A percentile compares a stretch with the other conserved stretches of the same genome.
These are phyloP conservation scores for Yamagishiella unicocca DNA, from an alignment of 139 green algal species.

Conservation along the genomic window DNA sequence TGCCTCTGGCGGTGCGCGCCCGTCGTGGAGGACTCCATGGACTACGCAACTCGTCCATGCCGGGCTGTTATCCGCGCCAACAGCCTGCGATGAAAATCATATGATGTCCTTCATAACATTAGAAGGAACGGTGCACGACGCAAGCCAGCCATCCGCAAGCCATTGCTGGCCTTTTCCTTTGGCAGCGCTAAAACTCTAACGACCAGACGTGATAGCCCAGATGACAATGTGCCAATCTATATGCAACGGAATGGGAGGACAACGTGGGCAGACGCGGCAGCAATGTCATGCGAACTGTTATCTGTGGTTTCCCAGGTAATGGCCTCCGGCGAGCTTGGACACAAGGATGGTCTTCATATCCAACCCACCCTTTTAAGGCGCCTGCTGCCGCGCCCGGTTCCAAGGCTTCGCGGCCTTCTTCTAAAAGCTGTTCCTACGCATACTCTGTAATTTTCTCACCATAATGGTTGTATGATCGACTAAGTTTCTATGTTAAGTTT, in stretches of 20 bases:
- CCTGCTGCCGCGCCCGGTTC: neutral
- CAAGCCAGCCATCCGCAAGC: too few species aligned
- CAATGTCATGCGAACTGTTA: too few species aligned
- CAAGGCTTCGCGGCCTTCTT: conserved; percentile 9
- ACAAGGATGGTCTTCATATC: too few species aligned
- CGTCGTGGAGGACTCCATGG: conserved; percentile 27
- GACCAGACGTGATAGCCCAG: too few species aligned
- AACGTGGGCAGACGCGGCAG: too few species aligned
- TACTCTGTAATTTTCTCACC: neutral
- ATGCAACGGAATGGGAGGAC: too few species aligned
- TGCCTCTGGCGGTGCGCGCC: neutral
- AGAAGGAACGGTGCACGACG: neutral
- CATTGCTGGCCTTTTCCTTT: neutral
- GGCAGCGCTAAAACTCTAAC: too few species aligned
- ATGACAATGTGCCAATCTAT: too few species aligned
- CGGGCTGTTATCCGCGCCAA: neutral
- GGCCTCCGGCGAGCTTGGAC: too few species aligned
- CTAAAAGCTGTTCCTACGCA: neutral
- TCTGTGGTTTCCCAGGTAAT: too few species aligned
- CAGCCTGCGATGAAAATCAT: neutral
- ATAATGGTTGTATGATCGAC: too few species aligned
- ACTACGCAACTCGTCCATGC: conserved; percentile 18
- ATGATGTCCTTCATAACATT: neutral
- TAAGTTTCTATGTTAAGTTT: neutral
- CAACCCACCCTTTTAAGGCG: neutral